These are phyloP conservation scores for Cryptococcus sp. DNA, from an alignment of 1,284 basidiomycete species.

Conservation along the genomic window DNA sequence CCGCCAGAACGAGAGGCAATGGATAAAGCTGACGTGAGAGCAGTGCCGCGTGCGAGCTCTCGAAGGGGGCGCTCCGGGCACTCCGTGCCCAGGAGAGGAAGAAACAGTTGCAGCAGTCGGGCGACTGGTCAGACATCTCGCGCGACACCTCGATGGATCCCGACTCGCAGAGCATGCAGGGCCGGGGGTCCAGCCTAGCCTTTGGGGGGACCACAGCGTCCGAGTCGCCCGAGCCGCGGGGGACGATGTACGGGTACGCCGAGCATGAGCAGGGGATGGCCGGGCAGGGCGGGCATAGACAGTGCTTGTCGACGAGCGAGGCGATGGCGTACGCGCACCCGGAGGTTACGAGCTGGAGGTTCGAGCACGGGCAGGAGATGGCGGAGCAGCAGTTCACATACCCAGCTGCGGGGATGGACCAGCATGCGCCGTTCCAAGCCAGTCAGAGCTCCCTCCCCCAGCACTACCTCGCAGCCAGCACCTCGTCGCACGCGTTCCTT, in stretches of 20 bases:
- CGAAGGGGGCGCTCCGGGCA: constrained; percentile 36
- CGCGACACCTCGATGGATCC: constrained; percentile 12
- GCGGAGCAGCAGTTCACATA: not conserved
- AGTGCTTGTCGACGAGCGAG: not conserved
- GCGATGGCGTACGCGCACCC: constrained; percentile 11
- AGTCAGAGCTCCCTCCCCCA: not conserved
- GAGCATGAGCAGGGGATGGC: not conserved
- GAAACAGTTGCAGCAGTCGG: constrained; percentile 11
- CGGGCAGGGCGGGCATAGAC: not conserved
- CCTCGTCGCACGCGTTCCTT: not conserved
- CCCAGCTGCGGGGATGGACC: not conserved
- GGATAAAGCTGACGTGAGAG: not conserved
- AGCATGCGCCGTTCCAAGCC: not conserved
- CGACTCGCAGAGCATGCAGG: not conserved
- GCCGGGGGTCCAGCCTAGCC: not conserved
- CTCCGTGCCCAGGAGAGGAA: constrained; percentile 32
- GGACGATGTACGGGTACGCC: not conserved
- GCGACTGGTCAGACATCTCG: constrained; percentile 29
- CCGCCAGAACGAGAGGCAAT: not conserved
- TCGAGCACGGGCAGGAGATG: not conserved
- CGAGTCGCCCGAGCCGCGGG: not conserved
- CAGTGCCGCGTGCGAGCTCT: constrained; percentile 22
- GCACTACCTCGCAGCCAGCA: not conserved
- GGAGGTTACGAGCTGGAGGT: not conserved
- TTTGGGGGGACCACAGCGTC: not conserved